These are phyloP conservation scores for Backusella liffmaniae DNA, from an alignment of 192 early-diverging fungal species.

Conservation along the genomic window DNA sequence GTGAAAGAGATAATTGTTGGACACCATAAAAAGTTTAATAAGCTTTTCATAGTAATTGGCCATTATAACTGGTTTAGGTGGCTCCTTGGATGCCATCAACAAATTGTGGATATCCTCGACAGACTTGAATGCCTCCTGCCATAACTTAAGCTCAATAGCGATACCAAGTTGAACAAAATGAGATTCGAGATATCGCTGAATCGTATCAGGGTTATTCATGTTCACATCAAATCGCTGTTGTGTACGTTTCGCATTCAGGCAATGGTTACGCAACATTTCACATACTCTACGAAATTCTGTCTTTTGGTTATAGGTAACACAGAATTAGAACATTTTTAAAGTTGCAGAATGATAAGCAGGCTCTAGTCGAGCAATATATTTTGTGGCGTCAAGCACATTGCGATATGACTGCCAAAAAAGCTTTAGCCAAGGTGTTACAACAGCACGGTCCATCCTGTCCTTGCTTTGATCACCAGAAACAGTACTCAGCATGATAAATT, in stretches of 20 bases:
- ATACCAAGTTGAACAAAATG: constrained; percentile 95
- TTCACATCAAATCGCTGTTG: constrained; percentile 93
- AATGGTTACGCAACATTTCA: constrained; percentile 92
- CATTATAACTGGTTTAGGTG: constrained; percentile 92
- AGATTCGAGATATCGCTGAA: constrained; percentile 94
- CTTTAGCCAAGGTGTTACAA: constrained; percentile 98
- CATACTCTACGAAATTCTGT: constrained; percentile 98
- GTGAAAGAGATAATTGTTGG: constrained; percentile 96
- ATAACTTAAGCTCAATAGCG: constrained; percentile 94
- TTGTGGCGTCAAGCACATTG: constrained; percentile 90
- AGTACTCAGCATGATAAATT: constrained; percentile 94
- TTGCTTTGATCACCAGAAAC: constrained; percentile 92
- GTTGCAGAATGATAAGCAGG: constrained; percentile 87
- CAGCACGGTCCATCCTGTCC: constrained; percentile 94
- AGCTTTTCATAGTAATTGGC: constrained; percentile 99
- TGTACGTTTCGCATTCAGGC: constrained; percentile 85
- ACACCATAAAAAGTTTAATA: constrained; percentile 92
- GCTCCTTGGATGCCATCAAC: constrained; percentile 83
- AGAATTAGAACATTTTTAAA: constrained; percentile 93
- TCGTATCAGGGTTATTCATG: constrained; percentile 91
- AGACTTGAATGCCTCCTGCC: constrained; percentile 97
- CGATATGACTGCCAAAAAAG: constrained; percentile 99
- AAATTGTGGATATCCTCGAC: constrained; percentile 97
- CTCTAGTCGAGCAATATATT: constrained; percentile 95
- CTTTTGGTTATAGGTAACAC: constrained; percentile 90